A percentile compares a stretch with the other conserved stretches of the same genome.
Conservation (phyloP, 2,329 filamentous ascomycete species). For the Penicillium sp. region DNA sequence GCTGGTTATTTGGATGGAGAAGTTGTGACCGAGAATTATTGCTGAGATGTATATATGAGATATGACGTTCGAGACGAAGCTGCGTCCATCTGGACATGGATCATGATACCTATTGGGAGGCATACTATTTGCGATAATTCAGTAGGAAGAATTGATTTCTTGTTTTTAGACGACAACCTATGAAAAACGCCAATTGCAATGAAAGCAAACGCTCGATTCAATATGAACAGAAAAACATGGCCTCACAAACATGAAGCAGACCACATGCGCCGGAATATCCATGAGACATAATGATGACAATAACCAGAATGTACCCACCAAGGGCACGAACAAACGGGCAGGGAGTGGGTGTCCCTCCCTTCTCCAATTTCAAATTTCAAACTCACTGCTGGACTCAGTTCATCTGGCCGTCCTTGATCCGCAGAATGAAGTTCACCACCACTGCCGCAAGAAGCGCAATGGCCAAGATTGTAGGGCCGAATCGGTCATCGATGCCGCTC, state of each 20-base stretch:
- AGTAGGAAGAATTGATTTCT: not conserved
- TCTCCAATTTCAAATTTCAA: not conserved
- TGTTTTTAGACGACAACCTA: not conserved
- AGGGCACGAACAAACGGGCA: not conserved
- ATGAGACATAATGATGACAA: not conserved
- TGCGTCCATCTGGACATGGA: too few relatives aligned
- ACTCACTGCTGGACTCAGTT: constrained; percentile 11
- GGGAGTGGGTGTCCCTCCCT: too few relatives aligned
- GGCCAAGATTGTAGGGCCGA: constrained; percentile 88
- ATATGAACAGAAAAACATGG: not conserved
- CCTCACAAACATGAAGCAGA: constrained; percentile 6
- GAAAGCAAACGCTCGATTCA: constrained; percentile 1
- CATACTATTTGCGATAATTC: not conserved
- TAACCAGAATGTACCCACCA: not conserved
- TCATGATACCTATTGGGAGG: not conserved
- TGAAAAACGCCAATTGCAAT: constrained; percentile 5
- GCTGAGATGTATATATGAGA: not conserved
- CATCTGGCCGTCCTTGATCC: constrained; percentile 44
- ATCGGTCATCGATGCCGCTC: constrained; percentile 93
- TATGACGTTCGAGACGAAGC: not conserved
- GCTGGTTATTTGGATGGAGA: constrained; percentile 12
- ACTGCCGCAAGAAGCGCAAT: constrained; percentile 84
- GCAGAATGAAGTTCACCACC: constrained; percentile 92
- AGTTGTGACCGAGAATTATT: not conserved
- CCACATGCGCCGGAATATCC: constrained; percentile 1